Conservation (phyloP, 768 basidiomycete genomes). For the Rhizopogon rudus region DNA sequence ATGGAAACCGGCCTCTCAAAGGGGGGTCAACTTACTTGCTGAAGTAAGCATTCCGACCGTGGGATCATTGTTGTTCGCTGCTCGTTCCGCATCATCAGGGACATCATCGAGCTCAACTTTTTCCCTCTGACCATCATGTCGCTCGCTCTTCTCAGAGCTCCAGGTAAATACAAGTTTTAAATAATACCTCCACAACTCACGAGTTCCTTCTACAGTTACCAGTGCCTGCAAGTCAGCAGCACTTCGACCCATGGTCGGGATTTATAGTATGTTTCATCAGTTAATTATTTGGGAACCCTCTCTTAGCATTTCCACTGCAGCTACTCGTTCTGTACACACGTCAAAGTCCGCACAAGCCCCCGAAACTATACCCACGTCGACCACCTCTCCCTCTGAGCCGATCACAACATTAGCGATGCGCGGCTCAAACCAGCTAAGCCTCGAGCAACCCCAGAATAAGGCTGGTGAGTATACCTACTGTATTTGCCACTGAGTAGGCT, state of each 20-base stretch:
- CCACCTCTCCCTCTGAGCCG: constrained; percentile 44
- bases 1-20: not conserved
- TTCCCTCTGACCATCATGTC: constrained; percentile 37
- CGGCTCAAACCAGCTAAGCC: constrained; percentile 78
- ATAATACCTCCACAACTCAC: not conserved
- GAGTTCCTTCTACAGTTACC: constrained; percentile 20
- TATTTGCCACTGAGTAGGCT: not conserved
- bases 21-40: not conserved
- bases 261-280: constrained; percentile 31
- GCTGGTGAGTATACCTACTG: constrained; percentile 52
- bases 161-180: constrained; percentile 20
- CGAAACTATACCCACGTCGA: constrained; percentile 35
- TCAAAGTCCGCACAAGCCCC: constrained; percentile 41
- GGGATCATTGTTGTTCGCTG: not conserved
- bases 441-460: constrained; percentile 86
- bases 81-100: constrained; percentile 1
- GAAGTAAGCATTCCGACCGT: not conserved
- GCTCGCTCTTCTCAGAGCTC: constrained; percentile 32
- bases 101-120: not conserved
- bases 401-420: constrained; percentile 69
- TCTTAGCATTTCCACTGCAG: constrained; percentile 23
- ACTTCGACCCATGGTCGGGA: constrained; percentile 39
- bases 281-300: constrained; percentile 9
- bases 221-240: constrained; percentile 39
- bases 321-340: constrained; percentile 52